Conservation (phyloP, 306 rosid genomes). For the Rosa rugosa region DNA sequence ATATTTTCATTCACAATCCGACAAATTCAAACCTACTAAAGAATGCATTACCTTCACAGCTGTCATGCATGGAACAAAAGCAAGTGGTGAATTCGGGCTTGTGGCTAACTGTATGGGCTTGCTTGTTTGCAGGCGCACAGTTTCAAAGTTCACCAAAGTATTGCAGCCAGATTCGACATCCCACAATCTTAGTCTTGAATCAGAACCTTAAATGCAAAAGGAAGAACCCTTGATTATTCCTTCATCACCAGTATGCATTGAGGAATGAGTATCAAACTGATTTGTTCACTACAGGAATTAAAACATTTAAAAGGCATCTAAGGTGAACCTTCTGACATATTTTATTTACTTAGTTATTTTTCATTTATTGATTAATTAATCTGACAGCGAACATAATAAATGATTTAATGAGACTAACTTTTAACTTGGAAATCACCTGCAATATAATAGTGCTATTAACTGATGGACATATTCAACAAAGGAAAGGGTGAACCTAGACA, state of each 20-base stretch:
- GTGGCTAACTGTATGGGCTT: constrained; percentile 93
- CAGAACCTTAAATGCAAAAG: constrained; percentile 63
- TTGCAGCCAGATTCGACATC: constrained; percentile 87
- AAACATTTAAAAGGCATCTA: background rate
- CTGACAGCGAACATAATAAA: background rate
- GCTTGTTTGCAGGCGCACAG: constrained; percentile 76
- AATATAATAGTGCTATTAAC: background rate
- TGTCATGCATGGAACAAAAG: constrained; percentile 96
- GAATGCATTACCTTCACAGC: constrained; percentile 62
- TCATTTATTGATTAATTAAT: background rate
- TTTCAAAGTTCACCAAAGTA: constrained; percentile 93
- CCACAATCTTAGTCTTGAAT: constrained; percentile 94
- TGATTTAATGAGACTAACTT: background rate
- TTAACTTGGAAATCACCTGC: background rate
- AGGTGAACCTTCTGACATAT: background rate
- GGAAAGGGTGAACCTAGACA: background rate
- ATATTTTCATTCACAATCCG: constrained; percentile 5
- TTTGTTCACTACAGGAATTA: background rate
- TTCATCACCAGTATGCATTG: background rate
- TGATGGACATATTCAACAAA: background rate
- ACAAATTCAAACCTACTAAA: constrained; percentile 7
- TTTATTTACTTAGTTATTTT: background rate
- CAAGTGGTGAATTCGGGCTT: constrained; percentile 57
- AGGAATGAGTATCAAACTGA: background rate
- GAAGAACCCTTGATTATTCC: background rate